Conservation (phyloP, 768 basidiomycete species). For the Amanita fuliginea region DNA sequence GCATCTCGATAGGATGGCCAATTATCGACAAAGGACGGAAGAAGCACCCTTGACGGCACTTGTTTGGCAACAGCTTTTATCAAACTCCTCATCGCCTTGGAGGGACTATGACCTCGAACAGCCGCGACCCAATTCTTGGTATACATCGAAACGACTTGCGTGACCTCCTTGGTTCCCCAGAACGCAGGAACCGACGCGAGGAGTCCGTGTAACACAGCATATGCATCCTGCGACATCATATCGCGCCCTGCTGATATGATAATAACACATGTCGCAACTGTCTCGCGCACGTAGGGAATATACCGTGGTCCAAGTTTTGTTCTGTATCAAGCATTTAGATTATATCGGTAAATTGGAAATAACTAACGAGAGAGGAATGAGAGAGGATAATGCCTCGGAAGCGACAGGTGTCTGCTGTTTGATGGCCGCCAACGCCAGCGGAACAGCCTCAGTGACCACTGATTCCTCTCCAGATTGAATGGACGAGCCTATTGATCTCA, state of each 20-base stretch:
- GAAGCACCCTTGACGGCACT: conserved; percentile 51
- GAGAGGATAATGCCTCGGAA: conserved; percentile 35
- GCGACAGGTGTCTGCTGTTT: conserved; percentile 23
- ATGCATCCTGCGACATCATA: conserved; percentile 17
- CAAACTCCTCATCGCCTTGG: conserved; percentile 29
- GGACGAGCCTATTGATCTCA: conserved; percentile 49
- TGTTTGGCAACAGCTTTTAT: conserved; percentile 62
- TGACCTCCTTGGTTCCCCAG: conserved; percentile 54
- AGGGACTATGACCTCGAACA: conserved; percentile 20
- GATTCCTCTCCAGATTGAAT: conserved; percentile 57
- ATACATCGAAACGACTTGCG: conserved; percentile 43
- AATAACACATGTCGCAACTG: conserved; percentile 46
- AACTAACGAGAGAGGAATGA: conserved; percentile 55
- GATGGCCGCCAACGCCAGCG: conserved; percentile 41
- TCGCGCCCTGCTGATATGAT: conserved; percentile 27
- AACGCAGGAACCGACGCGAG: conserved; percentile 75
- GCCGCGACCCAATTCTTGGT: conserved; percentile 29
- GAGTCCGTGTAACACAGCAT: conserved; percentile 53
- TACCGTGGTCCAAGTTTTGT: conserved; percentile 74
- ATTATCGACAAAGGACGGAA: conserved; percentile 51
- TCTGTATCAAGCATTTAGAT: conserved; percentile 24
- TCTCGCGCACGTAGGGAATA: conserved; percentile 73
- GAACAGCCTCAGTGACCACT: conserved; percentile 46
- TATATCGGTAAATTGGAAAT: not conserved
- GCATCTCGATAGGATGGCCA: conserved; percentile 33